Base-by-base conservation (phyloP, 2,329 filamentous ascomycete genomes). In the Fusarium burgessii region DNA sequence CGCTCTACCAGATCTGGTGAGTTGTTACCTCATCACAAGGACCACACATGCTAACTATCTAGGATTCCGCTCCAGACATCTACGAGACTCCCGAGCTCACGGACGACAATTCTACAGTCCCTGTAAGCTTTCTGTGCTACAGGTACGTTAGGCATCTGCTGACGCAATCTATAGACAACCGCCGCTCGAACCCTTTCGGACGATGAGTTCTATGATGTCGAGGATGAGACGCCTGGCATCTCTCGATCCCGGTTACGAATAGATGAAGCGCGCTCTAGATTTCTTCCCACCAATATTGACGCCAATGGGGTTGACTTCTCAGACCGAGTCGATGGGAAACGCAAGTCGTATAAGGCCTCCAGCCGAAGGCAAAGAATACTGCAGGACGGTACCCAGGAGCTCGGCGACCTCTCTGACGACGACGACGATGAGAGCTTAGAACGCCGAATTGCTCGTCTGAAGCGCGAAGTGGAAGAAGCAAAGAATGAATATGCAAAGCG, bases 61-160 rank as follows among this genome's bases (percentile, higher is more conserved):
- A 97, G 93, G 95, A 98, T 82, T 92, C 92, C 58, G 94, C 95
- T 32, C 95, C 95, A 73, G 96, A 98, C 78, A 93, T 97, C 77
- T 98, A 98, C 85, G 95, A 98, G 82, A 98, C 96, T 18, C 95
- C 95, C 72, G 95, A 97, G 60, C 85, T 98, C 73, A 95, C 92
- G 61, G 94, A 97, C 78, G 95, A 97, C 81, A 92, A 90, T 70
- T 97, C 94, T 25, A 97, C 94, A 50, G 84, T 94, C 62, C 93
- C 91, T 60, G 93, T 95, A 84, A 81, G 88, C 46, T 47, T 42
- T 12, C 25, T 14, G 42, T 29, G 27, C n/a, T n/a, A n/a, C n/a
- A 41, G 5, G 25, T 46, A 32, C n/a, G 38, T 17, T 25, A 8
- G 43, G 15, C 11, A 23, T 42, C 77, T 59, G 77, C 73, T 79